phyloP scores from a whole-genome alignment of 2,329 filamentous ascomycete genomes.

The Alternaria dauci region DNA sequence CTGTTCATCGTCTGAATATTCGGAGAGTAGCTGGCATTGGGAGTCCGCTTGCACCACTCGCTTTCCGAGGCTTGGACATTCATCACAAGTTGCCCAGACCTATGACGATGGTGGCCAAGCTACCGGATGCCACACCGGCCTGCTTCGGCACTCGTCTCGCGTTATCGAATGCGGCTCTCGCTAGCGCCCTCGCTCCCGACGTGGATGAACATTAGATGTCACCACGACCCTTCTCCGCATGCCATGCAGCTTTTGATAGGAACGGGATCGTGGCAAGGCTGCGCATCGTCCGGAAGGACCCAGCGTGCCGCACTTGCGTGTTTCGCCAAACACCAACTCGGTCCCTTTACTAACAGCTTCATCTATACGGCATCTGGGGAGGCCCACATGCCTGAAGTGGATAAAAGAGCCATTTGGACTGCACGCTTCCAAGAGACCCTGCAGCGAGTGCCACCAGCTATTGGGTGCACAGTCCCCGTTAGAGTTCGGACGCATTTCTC shows the following conservation, averaged over 20 bases:
- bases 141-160: slow-evolving; percentile 18
- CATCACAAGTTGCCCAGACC: neutral
- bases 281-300: neutral
- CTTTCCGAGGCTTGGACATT: neutral
- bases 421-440: slow-evolving; percentile 22
- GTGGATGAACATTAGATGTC: slow-evolving; percentile 25
- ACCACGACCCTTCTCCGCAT: slow-evolving; percentile 16
- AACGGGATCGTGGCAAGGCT: slow-evolving; percentile 2
- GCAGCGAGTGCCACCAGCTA: slow-evolving; percentile 12
- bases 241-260: neutral
- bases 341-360: slow-evolving; percentile 16
- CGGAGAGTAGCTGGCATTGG: neutral
- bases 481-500: slow-evolving; percentile 2
- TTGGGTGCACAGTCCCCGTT: slow-evolving; percentile 14
- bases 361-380: slow-evolving; percentile 10
- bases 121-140: slow-evolving; percentile 6
- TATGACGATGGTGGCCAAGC: slow-evolving; percentile 12
- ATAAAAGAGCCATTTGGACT: slow-evolving; percentile 24
- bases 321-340: slow-evolving; percentile 4
- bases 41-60: neutral
- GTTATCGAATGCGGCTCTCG: slow-evolving; percentile 28
- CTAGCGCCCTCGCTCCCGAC: slow-evolving; percentile 33
- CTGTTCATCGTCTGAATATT: neutral
- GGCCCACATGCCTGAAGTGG: slow-evolving; percentile 29
- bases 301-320: neutral